Conservation (phyloP, 306 rosid genomes). For the Gastrolobium bilobum region DNA sequence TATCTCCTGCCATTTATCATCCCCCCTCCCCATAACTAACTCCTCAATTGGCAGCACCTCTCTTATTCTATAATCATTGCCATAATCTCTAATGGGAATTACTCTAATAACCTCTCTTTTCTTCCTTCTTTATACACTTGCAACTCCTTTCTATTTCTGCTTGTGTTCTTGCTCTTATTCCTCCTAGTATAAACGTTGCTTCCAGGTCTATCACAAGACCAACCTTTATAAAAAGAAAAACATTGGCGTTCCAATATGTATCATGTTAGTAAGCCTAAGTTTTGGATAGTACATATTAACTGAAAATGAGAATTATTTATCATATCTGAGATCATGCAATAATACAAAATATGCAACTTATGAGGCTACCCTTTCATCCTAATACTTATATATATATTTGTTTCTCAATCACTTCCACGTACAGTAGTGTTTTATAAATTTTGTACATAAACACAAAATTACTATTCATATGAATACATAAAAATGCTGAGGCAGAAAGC, state of each 20-base stretch:
- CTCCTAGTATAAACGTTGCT: not conserved
- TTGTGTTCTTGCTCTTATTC: not conserved
- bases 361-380: slow-evolving; percentile 1
- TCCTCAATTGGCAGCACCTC: slow-evolving; percentile 4
- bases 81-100: not conserved
- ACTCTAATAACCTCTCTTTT: not conserved
- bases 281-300: slow-evolving; percentile 10
- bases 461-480: slow-evolving; percentile 6
- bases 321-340: not conserved
- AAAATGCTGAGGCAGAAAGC: slow-evolving; percentile 39
- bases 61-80: not conserved
- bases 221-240: not conserved
- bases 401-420: slow-evolving; percentile 40
- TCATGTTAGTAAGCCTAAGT: not conserved
- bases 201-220: slow-evolving; percentile 9
- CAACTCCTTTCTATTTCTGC: not conserved
- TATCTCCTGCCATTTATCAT: not conserved
- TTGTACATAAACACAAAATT: slow-evolving; percentile 3
- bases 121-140: not conserved
- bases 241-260: not conserved
- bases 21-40: not conserved
- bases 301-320: slow-evolving; percentile 5
- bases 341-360: not conserved
- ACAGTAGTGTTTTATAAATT: not conserved
- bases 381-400: slow-evolving; percentile 20